phyloP scores from a whole-genome alignment of 129 eudicot genomes.

The Deinandra increscens region DNA sequence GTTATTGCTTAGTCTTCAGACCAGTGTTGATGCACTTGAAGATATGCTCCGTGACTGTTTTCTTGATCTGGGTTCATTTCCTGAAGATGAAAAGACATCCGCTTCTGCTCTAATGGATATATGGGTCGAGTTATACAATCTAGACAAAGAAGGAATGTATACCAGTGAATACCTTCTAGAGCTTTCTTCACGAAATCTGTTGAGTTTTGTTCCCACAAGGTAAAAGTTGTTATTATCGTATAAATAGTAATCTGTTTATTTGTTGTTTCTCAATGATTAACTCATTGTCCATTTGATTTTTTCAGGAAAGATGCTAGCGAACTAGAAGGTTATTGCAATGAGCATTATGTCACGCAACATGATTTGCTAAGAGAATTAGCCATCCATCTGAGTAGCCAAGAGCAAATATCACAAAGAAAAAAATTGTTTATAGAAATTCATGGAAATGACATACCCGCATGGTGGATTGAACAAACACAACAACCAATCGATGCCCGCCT shows the following conservation, averaged over 20 bases:
- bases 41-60: slow-evolving; percentile 32
- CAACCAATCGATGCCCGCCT: slow-evolving; percentile 27
- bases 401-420: slow-evolving; percentile 31
- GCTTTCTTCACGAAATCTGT: slow-evolving; percentile 32
- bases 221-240: neutral
- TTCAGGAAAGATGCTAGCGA: slow-evolving; percentile 40
- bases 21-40: slow-evolving; percentile 40
- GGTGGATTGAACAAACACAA: slow-evolving; percentile 33
- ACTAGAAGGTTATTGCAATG: slow-evolving; percentile 38
- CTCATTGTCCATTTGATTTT: neutral
- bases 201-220: slow-evolving; percentile 29
- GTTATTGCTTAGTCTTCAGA: slow-evolving; percentile 29
- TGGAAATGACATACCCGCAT: slow-evolving; percentile 33
- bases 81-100: slow-evolving; percentile 40
- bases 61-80: slow-evolving; percentile 43
- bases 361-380: slow-evolving; percentile 54
- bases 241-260: neutral
- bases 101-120: slow-evolving; percentile 41
- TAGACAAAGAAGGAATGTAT: slow-evolving; percentile 40
- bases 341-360: slow-evolving; percentile 45
- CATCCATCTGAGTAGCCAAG: slow-evolving; percentile 34
- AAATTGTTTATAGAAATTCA: slow-evolving; percentile 38
- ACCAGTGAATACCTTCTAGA: slow-evolving; percentile 29
- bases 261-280: slow-evolving; percentile 8
- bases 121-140: slow-evolving; percentile 35